Evolutionary conservation across 176 grass and related monocot genomes (phyloP).

Genomic region (Microstegium vimineum): DNA sequence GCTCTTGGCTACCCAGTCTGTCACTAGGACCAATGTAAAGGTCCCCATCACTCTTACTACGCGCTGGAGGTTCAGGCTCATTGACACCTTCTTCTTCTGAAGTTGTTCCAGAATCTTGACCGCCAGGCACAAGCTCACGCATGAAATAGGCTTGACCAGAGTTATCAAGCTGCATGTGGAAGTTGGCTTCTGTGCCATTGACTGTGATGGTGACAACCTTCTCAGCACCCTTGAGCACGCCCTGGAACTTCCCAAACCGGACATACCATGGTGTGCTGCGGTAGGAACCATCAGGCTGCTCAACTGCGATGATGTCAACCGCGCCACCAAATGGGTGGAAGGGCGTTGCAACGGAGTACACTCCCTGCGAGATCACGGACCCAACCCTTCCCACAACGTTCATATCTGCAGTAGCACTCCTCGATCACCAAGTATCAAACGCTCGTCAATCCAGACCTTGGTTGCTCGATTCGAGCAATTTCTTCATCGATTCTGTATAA

Average conservation of each 20-base stretch:
- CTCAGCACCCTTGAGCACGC: slow-evolving; percentile 87
- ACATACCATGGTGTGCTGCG: slow-evolving; percentile 98
- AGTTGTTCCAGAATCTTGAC: slow-evolving; percentile 25
- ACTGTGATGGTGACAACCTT: slow-evolving; percentile 91
- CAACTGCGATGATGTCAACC: slow-evolving; percentile 86
- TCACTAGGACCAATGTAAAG: slow-evolving; percentile 34
- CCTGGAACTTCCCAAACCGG: slow-evolving; percentile 99
- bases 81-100: slow-evolving; percentile 30
- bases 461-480: slow-evolving; percentile 6
- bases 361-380: slow-evolving; percentile 86
- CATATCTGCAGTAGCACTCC: slow-evolving; percentile 42
- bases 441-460: background rate
- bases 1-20: slow-evolving; percentile 24
- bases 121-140: slow-evolving; percentile 71
- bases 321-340: slow-evolving; percentile 97
- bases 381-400: slow-evolving; percentile 88
- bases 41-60: slow-evolving; percentile 51
- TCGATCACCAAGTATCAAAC: slow-evolving; percentile 24
- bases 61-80: slow-evolving; percentile 28
- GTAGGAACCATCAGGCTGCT: slow-evolving; percentile 94
- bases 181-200: slow-evolving; percentile 75
- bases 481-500: slow-evolving; percentile 32
- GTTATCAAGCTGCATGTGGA: slow-evolving; percentile 94
- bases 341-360: slow-evolving; percentile 93
- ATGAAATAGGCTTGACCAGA: slow-evolving; percentile 98